A percentile compares a stretch with the other conserved stretches of the same genome.
These are phyloP conservation scores for Ophiostoma perfectum DNA, from an alignment of 2,329 filamentous ascomycete genomes.

Conservation along the genomic window DNA sequence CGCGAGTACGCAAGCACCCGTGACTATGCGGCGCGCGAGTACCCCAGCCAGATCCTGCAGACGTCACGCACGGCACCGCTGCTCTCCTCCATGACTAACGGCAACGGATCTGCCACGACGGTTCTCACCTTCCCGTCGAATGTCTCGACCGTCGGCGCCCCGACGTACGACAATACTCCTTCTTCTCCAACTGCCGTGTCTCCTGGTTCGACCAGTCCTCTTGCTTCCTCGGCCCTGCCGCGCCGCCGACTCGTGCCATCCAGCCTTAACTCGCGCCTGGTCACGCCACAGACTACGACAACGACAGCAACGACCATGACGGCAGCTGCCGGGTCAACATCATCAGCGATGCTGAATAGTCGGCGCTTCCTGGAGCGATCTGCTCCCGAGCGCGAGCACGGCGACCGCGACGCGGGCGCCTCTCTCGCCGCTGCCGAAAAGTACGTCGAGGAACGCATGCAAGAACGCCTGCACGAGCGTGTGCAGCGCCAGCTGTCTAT, in stretches of 20 bases:
- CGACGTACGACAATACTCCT: conserved; percentile 15
- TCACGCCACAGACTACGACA: conserved; percentile 37
- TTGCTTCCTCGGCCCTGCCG: conserved; percentile 44
- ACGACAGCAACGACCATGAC: conserved; percentile 23
- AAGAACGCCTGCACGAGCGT: conserved; percentile 27
- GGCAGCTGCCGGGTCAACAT: conserved; percentile 22
- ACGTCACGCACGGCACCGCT: background rate
- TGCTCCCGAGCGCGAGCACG: conserved; percentile 39
- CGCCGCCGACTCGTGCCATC: conserved; percentile 50
- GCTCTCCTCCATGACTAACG: background rate
- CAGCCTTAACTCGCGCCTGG: conserved; percentile 44
- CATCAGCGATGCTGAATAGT: conserved; percentile 20
- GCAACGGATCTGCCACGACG: conserved; percentile 28
- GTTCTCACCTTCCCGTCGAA: conserved; percentile 10
- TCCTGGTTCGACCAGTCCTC: conserved; percentile 22
- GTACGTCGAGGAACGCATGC: conserved; percentile 34
- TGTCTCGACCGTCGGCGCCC: background rate
- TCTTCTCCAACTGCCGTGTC: background rate
- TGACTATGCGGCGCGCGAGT: conserved; percentile 17
- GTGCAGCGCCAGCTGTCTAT: conserved; percentile 43
- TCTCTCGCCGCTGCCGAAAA: conserved; percentile 32
- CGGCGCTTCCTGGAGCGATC: conserved; percentile 48
- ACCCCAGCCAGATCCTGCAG: conserved; percentile 14
- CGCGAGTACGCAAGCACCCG: conserved; percentile 27
- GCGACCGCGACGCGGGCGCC: conserved; percentile 27